Base-by-base conservation (phyloP, 768 basidiomycete species). In the Russula sp. region DNA sequence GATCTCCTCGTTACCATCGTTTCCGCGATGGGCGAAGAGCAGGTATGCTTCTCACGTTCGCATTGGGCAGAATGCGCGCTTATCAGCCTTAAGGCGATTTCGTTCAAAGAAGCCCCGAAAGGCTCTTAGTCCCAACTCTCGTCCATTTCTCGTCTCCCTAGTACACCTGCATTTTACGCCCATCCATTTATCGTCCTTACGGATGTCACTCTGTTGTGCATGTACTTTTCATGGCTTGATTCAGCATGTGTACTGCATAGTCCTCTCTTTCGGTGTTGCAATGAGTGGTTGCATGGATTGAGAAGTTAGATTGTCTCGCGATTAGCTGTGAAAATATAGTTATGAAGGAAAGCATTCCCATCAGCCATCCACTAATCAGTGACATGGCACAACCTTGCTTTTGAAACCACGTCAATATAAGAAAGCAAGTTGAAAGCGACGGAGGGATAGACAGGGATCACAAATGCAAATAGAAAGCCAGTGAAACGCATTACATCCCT, bases 11-110 rank as follows among this genome's bases (percentile, higher is more conserved):
- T 95, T 76, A 94, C 91, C 69, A 85, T 94, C 73, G 79, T 94
- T 74, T 77, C 81, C 68, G 89, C 96, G 72, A 98, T 98, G 95
- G 82, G 81, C 65, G 94, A 98, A 78, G 94, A 97, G 78, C 87
- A 88, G 80, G 86, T 83, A 66, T 22, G 70, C 65, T 14, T 22
- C 72, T 65, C 47, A 55, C 47, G 27, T 22, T 20, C 18, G 45
- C n/a, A 45, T 50, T 40, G 50, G 32, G 34, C 40, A 44, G 27
- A 27, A 48, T n/a, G 20, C 8, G 37, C 50, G 62, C 52, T 57
- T 47, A 66, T 31, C 32, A 50, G 50, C 44, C 45, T 51, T n/a
- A 45, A 85, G 84, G 87, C 89, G 66, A 88, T 96, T 72, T 87
- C 91, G 69, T 84, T 58, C 76, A 96, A 98, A 84, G 94, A 95